Conservation (phyloP, 129 eudicot species). For the Lactuca saligna region DNA sequence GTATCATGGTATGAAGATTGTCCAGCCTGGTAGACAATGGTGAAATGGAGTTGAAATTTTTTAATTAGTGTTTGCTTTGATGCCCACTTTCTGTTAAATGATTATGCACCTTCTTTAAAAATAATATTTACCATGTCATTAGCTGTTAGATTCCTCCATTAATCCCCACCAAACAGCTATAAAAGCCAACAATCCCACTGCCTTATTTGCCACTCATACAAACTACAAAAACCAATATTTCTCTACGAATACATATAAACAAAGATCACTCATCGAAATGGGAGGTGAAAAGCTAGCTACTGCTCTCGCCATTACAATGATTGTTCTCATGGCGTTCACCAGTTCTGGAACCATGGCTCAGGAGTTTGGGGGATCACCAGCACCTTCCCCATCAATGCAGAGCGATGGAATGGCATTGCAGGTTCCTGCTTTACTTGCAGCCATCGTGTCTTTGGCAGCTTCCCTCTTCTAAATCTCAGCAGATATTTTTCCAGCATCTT, state of each 20-base stretch:
- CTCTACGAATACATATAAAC: neutral
- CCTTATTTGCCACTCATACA: slow-evolving; percentile 9
- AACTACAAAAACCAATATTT: neutral
- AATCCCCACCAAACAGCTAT: slow-evolving; percentile 1
- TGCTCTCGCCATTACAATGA: slow-evolving; percentile 23
- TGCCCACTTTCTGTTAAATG: slow-evolving; percentile 25
- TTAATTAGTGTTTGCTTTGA: slow-evolving; percentile 8
- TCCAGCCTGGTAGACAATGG: slow-evolving; percentile 20
- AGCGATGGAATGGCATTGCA: slow-evolving; percentile 35
- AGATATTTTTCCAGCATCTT: neutral
- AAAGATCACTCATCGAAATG: slow-evolving; percentile 18
- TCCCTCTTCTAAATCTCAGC: slow-evolving; percentile 29
- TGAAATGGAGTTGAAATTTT: slow-evolving; percentile 1
- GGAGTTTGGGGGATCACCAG: slow-evolving; percentile 41
- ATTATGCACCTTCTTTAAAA: slow-evolving; percentile 15
- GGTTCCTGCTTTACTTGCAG: slow-evolving; percentile 38
- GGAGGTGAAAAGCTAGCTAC: slow-evolving; percentile 34
- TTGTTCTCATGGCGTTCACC: slow-evolving; percentile 26
- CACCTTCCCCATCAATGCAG: slow-evolving; percentile 55
- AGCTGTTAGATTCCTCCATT: slow-evolving; percentile 31
- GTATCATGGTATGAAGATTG: neutral
- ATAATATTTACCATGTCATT: slow-evolving; percentile 23
- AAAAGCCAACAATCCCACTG: neutral
- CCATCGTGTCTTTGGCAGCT: slow-evolving; percentile 32
- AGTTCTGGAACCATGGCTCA: slow-evolving; percentile 28